Base-by-base conservation (phyloP, 805 yeast genomes). In the Naumovozyma baii region DNA sequence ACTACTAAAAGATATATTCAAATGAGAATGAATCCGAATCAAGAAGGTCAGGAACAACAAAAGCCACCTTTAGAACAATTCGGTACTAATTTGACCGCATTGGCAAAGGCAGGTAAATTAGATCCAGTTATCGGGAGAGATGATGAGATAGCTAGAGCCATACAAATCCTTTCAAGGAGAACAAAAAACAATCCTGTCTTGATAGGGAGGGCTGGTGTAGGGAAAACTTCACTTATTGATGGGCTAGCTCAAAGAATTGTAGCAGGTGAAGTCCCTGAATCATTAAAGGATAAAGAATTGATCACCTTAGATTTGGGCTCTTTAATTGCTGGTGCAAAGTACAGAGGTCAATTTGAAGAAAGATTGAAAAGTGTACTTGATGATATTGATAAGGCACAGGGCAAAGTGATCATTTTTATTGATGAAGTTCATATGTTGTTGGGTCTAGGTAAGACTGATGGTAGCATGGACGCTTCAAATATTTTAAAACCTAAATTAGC, bases 121-220 rank as follows among this genome's bases (percentile, higher is more conserved):
- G 98, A 90, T 54, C 98, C 98, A 0, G 97, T 92, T 17, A 92
- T 90, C 53, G 98, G 98, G 3, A 71, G 97, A 46, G 97, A 92
- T 54, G 95, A 88, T 46, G 97, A 92, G 57, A 92, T 90, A 41
- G 73, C 90, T 42, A 70, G 98, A 43, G 90, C 97, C 0, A 81
- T 90, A 41, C 97, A 90, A 59, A 88, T 90, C 36, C 65, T 90
- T 34, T 85, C 96, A 1, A 69, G 98, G 50, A 72, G 97, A 59
- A 87, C 96, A 1, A 90, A 90, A 62, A 92, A 92, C 60, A 90
- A 90, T 55, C 98, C 98, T 0, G 95, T 92, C 1, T 62, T 90
- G 39, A 87, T 92, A 32, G 98, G 98, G 46, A 78, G 83, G 49
- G 98, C 98, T 1, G 98, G 98, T 64, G 94, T 96, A 0, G 98